These are phyloP conservation scores for Suhomyces kilbournensis DNA, from an alignment of 805 yeast species.

Conservation along the genomic window DNA sequence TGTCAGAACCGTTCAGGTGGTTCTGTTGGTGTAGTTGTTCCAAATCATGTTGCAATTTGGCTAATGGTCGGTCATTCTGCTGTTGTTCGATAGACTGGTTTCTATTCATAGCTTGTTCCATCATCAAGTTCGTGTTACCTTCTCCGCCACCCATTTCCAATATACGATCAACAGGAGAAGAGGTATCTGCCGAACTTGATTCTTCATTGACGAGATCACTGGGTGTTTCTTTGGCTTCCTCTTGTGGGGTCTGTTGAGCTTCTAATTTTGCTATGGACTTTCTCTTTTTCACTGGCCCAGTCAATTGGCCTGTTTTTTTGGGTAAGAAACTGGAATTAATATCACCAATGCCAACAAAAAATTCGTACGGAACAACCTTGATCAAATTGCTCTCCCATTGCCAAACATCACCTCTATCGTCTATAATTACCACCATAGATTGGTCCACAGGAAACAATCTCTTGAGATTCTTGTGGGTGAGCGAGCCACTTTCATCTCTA, in stretches of 20 bases:
- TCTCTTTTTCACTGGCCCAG: slow-evolving; percentile 63
- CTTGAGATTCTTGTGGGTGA: slow-evolving; percentile 83
- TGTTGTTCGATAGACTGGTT: slow-evolving; percentile 74
- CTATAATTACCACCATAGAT: slow-evolving; percentile 93
- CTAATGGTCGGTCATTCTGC: slow-evolving; percentile 78
- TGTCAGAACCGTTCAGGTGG: slow-evolving; percentile 23
- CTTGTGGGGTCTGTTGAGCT: slow-evolving; percentile 27
- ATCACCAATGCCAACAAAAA: slow-evolving; percentile 96
- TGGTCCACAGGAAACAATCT: slow-evolving; percentile 94
- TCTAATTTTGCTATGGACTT: slow-evolving; percentile 57
- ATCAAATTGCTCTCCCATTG: slow-evolving; percentile 90
- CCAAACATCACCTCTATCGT: slow-evolving; percentile 99
- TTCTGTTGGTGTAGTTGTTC: slow-evolving; percentile 44
- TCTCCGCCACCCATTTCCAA: slow-evolving; percentile 50
- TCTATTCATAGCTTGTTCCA: slow-evolving; percentile 59
- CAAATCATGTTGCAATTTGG: slow-evolving; percentile 72
- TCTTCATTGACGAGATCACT: slow-evolving; percentile 6
- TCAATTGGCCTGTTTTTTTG: slow-evolving; percentile 55
- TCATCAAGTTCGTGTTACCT: slow-evolving; percentile 45
- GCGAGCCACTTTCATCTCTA: slow-evolving; percentile 90
- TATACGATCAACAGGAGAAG: slow-evolving; percentile 49
- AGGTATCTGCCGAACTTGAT: slow-evolving; percentile 9
- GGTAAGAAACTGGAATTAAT: slow-evolving; percentile 92
- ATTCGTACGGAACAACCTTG: slow-evolving; percentile 92
- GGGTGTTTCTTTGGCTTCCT: slow-evolving; percentile 8